Conservation (phyloP, 352 stramenopile genomes). For the Ophiocytium majus region DNA sequence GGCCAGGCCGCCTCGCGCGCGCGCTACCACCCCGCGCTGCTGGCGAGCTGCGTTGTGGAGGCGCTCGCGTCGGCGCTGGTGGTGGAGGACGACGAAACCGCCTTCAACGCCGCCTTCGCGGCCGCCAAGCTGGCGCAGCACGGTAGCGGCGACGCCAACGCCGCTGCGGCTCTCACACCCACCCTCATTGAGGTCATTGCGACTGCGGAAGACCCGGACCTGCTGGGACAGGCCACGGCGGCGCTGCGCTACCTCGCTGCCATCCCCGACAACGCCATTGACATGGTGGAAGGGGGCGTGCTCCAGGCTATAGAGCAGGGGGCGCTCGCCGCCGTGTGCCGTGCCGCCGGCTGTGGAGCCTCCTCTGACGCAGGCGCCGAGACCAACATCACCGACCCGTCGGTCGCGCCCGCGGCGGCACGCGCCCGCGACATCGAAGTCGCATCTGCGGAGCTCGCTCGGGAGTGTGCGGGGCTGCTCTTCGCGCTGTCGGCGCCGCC, state of each 20-base stretch:
- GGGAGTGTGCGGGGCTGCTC: slow-evolving; percentile 77
- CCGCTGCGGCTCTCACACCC: slow-evolving; percentile 81
- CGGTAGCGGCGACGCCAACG: slow-evolving; percentile 64
- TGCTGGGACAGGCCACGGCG: slow-evolving; percentile 81
- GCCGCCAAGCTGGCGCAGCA: slow-evolving; percentile 80
- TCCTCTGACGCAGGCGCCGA: background rate
- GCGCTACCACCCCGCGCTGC: slow-evolving; percentile 67
- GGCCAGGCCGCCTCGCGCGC: slow-evolving; percentile 66
- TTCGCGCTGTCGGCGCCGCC: slow-evolving; percentile 76
- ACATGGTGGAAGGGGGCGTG: slow-evolving; percentile 67
- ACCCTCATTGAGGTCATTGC: slow-evolving; percentile 75
- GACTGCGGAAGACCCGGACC: slow-evolving; percentile 58
- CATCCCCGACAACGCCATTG: slow-evolving; percentile 74
- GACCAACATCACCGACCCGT: background rate
- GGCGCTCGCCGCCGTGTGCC: background rate
- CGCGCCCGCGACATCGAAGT: slow-evolving; percentile 36
- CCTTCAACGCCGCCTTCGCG: slow-evolving; percentile 85
- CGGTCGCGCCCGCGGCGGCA: too few relatives aligned
- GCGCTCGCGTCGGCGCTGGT: slow-evolving; percentile 69
- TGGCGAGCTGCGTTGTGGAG: slow-evolving; percentile 69
- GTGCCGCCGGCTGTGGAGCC: background rate
- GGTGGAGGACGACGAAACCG: slow-evolving; percentile 74
- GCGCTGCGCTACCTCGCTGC: slow-evolving; percentile 76
- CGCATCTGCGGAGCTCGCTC: slow-evolving; percentile 75
- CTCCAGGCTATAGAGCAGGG: slow-evolving; percentile 56